Base-by-base conservation (phyloP, 75 land plant species). In the Gnetum montanum region DNA sequence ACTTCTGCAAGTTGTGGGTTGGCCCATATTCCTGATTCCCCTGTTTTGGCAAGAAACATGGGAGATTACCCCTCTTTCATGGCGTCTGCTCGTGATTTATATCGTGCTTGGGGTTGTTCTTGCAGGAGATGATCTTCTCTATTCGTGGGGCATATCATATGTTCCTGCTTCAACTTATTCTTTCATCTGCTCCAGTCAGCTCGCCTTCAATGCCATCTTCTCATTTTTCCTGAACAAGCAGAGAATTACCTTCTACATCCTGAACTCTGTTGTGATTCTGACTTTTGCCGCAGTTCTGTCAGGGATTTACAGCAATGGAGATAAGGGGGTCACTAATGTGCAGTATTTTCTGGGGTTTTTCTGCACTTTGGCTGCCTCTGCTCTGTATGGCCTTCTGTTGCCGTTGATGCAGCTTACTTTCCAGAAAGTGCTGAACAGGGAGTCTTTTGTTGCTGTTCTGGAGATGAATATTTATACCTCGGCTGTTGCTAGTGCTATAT, bases 101-200 rank as follows among this genome's bases (percentile, higher is more conserved):
- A n/a, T n/a, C n/a, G 43, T 40, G 13, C 10, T 84, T 16, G 88
- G 88, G 13, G 26, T 66, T 0, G 6, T 80, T 10, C 35, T 68
- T 8, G 74, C 88, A 22, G 70, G 73, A 18, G 81, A 84, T 49
- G 68, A 74, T 56, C 35, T 80, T 61, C 43, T 85, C 43, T 85
- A 76, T 47, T 64, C 85, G 2, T 59, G 53, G 38, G 88, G 88
- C 18, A 60, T 76, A 8, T 24, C 64, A 4, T 73, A 73, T 56
- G 72, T 84, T 24, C 68, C 89, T 2, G 81, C 63, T 18, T 85
- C 89, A 8, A 85, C 89, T 23, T 76, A 67, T 53, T 70, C 81
- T 13, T 65, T 84, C 13, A 22, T 80, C 1, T 67, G 69, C 35
- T 65, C 84, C 1, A 70, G 71, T 22, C 83, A 80, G 34, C 57